phyloP scores from a whole-genome alignment of 164 flowering plant species.

The Umbilicus rupestris region DNA sequence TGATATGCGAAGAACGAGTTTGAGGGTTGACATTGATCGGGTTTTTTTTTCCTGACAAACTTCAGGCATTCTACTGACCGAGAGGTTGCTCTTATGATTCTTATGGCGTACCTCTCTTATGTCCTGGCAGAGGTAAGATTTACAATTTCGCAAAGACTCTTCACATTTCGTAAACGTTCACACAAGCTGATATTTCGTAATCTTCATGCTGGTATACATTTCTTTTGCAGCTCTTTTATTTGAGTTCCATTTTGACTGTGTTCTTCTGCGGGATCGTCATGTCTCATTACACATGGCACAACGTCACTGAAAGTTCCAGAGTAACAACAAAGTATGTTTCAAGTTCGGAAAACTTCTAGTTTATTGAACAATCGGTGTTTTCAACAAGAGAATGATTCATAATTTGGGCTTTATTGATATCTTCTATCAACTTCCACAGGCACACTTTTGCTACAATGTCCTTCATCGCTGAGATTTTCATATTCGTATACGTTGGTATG shows the following conservation, averaged over 20 bases:
- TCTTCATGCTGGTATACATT: not conserved
- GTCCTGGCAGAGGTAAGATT: constrained; percentile 5
- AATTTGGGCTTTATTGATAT: not conserved
- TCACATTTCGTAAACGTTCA: not conserved
- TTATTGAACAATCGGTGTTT: not conserved
- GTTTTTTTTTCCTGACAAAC: not conserved
- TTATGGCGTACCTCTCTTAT: constrained; percentile 6
- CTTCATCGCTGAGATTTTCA: constrained; percentile 4
- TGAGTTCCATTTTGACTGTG: not conserved
- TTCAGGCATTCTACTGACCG: constrained; percentile 6
- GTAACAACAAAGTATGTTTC: constrained; percentile 2
- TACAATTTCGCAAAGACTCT: not conserved
- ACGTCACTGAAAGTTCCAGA: constrained; percentile 5
- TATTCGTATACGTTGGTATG: constrained; percentile 6
- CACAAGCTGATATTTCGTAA: not conserved
- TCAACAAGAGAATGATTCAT: not conserved
- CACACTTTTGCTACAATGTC: constrained; percentile 5
- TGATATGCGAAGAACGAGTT: not conserved
- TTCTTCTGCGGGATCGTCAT: constrained; percentile 7
- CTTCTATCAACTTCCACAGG: not conserved
- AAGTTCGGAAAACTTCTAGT: not conserved
- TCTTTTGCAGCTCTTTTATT: constrained; percentile 3
- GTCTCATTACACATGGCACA: constrained; percentile 7
- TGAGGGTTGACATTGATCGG: not conserved
- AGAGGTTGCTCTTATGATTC: constrained; percentile 6